Percentiles rank a stretch among this genome's conserved stretches.
Evolutionary conservation across 2,329 filamentous ascomycete species (phyloP).

Genomic region (Stemphylium beticola): DNA sequence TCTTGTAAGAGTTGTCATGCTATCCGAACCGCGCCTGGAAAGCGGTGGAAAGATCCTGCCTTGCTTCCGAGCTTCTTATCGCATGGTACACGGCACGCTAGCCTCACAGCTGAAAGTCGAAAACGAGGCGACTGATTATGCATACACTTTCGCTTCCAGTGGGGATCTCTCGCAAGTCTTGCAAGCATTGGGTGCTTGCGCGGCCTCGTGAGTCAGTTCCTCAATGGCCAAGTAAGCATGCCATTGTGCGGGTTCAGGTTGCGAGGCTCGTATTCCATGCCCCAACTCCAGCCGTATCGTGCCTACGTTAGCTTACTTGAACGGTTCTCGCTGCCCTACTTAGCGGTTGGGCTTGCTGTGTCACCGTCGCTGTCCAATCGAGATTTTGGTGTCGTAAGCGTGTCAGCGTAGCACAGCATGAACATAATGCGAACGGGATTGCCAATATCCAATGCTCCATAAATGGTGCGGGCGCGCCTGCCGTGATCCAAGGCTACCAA

Average conservation of each 20-base stretch:
- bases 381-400: background rate
- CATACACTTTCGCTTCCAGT: background rate
- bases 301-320: background rate
- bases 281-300: background rate
- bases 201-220: background rate
- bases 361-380: background rate
- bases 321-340: background rate
- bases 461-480: background rate
- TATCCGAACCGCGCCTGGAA: background rate
- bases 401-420: slow-evolving; percentile 17
- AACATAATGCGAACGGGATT: slow-evolving; percentile 17
- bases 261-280: background rate
- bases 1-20: background rate
- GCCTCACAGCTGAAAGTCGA: background rate
- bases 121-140: background rate
- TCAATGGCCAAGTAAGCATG: background rate
- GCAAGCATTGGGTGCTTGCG: background rate
- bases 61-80: background rate
- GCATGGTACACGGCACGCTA: background rate
- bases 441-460: background rate
- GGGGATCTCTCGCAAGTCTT: background rate
- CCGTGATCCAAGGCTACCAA: background rate
- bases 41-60: background rate
- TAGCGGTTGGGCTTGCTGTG: background rate
- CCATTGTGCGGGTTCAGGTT: background rate